A percentile compares a stretch with the other conserved stretches of the same genome.
Conservation (phyloP, 345 rosid species). For the Hirschfeldia incana region DNA sequence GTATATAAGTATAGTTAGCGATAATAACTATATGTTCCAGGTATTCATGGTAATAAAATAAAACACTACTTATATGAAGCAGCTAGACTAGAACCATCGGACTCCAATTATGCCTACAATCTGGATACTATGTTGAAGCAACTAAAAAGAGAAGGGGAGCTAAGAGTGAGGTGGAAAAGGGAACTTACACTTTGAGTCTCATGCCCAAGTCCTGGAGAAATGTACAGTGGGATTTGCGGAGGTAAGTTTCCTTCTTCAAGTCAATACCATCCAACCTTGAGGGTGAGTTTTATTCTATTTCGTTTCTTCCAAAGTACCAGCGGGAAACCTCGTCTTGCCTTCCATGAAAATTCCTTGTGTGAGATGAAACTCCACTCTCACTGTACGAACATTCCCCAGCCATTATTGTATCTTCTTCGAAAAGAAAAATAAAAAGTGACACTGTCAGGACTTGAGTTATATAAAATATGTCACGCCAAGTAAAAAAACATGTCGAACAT, state of each 20-base stretch:
- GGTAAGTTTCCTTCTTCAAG: conserved; percentile 87
- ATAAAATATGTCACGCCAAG: too few species aligned
- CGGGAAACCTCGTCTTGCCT: conserved; percentile 60
- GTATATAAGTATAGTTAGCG: background rate
- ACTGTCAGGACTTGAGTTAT: too few species aligned
- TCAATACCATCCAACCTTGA: conserved; percentile 89
- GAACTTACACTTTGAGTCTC: conserved; percentile 92
- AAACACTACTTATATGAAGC: conserved; percentile 6
- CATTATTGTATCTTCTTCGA: too few species aligned
- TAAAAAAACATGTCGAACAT: too few species aligned
- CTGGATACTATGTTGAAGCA: too few species aligned
- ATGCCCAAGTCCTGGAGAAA: conserved; percentile 96
- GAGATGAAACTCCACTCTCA: conserved; percentile 50
- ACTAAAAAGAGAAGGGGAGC: background rate
- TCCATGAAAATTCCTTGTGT: conserved; percentile 50
- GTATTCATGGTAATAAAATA: background rate
- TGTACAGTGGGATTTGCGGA: conserved; percentile 95
- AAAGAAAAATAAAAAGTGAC: too few species aligned
- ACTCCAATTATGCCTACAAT: too few species aligned
- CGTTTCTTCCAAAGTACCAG: conserved; percentile 88
- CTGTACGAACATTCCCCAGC: conserved; percentile 54
- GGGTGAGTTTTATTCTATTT: conserved; percentile 88
- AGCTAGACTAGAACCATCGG: too few species aligned
- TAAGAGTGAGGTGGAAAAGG: background rate
- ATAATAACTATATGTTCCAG: background rate